A percentile compares a stretch with the other conserved stretches of the same genome.
Evolutionary conservation across 495 filamentous ascomycete species (phyloP).

Genomic region (Talaromyces wortmannii): DNA sequence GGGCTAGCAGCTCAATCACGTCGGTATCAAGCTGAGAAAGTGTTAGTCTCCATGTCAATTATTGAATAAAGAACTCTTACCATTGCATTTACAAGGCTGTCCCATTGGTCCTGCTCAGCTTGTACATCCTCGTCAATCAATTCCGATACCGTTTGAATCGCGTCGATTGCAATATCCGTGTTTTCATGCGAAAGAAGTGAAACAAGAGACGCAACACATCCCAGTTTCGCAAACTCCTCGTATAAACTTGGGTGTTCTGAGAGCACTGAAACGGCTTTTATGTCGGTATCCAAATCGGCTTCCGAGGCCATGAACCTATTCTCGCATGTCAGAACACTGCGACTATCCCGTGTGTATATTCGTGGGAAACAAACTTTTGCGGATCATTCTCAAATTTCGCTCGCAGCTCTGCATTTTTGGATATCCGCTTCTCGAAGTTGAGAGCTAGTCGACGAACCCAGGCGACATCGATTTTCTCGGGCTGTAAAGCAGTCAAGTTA

Average conservation of each 20-base stretch:
- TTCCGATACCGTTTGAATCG: slow-evolving; percentile 85
- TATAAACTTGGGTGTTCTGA: slow-evolving; percentile 84
- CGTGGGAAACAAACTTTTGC: slow-evolving; percentile 56
- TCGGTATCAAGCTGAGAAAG: slow-evolving; percentile 59
- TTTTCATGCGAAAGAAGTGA: slow-evolving; percentile 89
- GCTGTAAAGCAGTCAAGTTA: slow-evolving; percentile 19
- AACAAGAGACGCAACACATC: slow-evolving; percentile 69
- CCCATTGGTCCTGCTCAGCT: slow-evolving; percentile 79
- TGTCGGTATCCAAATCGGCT: slow-evolving; percentile 84
- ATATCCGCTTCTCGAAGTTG: slow-evolving; percentile 86
- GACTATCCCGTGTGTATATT: not conserved
- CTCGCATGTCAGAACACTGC: not conserved
- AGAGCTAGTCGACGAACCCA: slow-evolving; percentile 81
- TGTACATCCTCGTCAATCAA: slow-evolving; percentile 91
- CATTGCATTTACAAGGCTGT: slow-evolving; percentile 70
- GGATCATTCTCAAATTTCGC: slow-evolving; percentile 83
- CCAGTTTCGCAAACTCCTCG: slow-evolving; percentile 72
- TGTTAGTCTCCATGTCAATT: slow-evolving; percentile 13
- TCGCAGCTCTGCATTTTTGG: slow-evolving; percentile 85
- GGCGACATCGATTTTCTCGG: slow-evolving; percentile 72
- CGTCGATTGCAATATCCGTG: slow-evolving; percentile 91
- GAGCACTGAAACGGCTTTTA: slow-evolving; percentile 83
- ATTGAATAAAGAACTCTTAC: slow-evolving; percentile 22
- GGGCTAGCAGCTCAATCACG: slow-evolving; percentile 72
- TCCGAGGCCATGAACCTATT: slow-evolving; percentile 72